Evolutionary conservation across 306 rosid species (phyloP).

Genomic region (Acacia acuminata): DNA sequence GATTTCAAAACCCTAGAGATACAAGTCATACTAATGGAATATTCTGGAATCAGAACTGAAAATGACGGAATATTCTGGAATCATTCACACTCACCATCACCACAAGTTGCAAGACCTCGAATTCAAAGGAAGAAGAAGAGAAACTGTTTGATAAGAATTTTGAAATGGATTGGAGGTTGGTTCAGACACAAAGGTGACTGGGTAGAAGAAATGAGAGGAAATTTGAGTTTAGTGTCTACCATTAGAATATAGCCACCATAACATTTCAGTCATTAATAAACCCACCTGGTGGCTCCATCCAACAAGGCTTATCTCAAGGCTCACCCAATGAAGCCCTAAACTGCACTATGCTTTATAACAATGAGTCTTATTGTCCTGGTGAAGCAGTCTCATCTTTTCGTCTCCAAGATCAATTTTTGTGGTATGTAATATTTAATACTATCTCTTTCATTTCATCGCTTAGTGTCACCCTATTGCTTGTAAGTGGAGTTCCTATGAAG

Average conservation of each 20-base stretch:
- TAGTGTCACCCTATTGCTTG: neutral
- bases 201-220: neutral
- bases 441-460: neutral
- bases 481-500: neutral
- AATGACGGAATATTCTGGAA: neutral
- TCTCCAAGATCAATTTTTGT: neutral
- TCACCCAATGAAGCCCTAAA: neutral
- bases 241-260: neutral
- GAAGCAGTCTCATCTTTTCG: neutral
- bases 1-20: constrained; percentile 20
- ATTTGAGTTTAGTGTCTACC: neutral
- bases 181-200: neutral
- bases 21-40: neutral
- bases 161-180: neutral
- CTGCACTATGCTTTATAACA: neutral
- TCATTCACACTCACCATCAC: neutral
- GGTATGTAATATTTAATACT: neutral
- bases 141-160: neutral
- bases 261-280: neutral
- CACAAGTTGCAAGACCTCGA: neutral
- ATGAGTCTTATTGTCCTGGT: neutral
- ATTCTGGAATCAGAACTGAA: neutral
- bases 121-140: neutral
- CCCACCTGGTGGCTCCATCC: neutral
- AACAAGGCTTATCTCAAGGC: neutral